A percentile compares a stretch with the other conserved stretches of the same genome.
Evolutionary conservation across 1,284 basidiomycete genomes (phyloP).

Genomic region (Trametes sp.): DNA sequence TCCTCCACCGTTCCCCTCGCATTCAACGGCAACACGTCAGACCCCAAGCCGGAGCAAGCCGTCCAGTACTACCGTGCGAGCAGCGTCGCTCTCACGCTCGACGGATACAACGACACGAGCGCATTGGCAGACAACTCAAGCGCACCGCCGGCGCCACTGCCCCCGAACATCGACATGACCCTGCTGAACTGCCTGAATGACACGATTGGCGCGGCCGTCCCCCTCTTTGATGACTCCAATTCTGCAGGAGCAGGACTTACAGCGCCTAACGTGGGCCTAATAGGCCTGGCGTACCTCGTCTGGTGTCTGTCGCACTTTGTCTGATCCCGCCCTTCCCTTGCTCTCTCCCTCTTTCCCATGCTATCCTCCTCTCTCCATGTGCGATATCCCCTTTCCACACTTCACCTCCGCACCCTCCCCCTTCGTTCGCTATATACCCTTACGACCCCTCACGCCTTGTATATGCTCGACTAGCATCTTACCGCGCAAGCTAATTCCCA

Average conservation of each 20-base stretch:
- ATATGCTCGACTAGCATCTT: background rate
- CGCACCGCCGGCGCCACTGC: constrained; percentile 57
- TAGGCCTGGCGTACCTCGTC: constrained; percentile 26
- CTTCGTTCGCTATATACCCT: background rate
- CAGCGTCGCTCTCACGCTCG: constrained; percentile 59
- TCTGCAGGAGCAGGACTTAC: constrained; percentile 4
- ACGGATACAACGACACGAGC: constrained; percentile 71
- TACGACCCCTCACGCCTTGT: background rate
- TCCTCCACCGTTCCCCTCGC: constrained; percentile 41
- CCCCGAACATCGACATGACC: constrained; percentile 52
- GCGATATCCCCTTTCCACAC: background rate
- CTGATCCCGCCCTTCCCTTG: constrained; percentile 4
- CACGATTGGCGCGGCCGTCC: constrained; percentile 60
- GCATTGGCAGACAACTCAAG: constrained; percentile 48
- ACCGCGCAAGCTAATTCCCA: background rate
- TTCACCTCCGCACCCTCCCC: background rate
- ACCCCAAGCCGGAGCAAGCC: constrained; percentile 58
- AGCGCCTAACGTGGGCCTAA: constrained; percentile 19
- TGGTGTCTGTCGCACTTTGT: constrained; percentile 23
- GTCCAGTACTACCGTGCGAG: constrained; percentile 69
- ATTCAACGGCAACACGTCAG: constrained; percentile 41
- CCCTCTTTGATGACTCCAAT: constrained; percentile 47
- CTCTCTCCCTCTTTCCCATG: background rate
- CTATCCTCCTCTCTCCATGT: background rate
- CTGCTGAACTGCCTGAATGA: constrained; percentile 58